Evolutionary conservation across 306 rosid genomes (phyloP).

Genomic region (Styphnolobium japonicum): DNA sequence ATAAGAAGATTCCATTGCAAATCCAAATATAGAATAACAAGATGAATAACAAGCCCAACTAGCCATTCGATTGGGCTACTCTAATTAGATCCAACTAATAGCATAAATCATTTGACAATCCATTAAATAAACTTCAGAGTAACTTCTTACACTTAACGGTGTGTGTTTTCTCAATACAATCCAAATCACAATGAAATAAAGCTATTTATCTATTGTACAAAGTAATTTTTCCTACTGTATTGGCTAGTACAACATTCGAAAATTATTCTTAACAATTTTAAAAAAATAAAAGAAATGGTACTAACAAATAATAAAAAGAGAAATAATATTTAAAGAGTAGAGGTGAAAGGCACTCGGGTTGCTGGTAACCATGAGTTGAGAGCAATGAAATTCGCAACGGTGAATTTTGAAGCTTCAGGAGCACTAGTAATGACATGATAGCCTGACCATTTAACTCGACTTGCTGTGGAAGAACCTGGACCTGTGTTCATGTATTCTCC

Average conservation of each 20-base stretch:
- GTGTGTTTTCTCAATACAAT: background rate
- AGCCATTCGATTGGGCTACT: too few relatives aligned
- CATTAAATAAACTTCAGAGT: too few relatives aligned
- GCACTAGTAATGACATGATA: background rate
- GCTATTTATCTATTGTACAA: too few relatives aligned
- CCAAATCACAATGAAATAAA: background rate
- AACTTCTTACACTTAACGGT: too few relatives aligned
- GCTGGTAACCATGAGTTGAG: background rate
- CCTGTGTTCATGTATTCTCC: constrained; percentile 48
- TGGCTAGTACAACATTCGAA: background rate
- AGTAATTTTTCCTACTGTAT: background rate
- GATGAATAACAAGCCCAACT: too few relatives aligned
- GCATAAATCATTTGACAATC: too few relatives aligned
- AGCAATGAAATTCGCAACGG: background rate
- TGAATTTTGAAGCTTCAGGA: constrained; percentile 3
- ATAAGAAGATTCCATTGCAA: too few relatives aligned
- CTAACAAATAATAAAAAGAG: background rate
- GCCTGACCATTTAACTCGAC: background rate
- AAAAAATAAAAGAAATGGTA: background rate
- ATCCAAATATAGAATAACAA: too few relatives aligned
- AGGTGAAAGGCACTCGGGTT: background rate
- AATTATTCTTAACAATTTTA: background rate
- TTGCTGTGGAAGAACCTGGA: background rate
- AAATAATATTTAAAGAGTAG: background rate
- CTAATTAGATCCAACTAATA: too few relatives aligned